Conservation (phyloP, 768 basidiomycete genomes). For the Suillus variegatus region DNA sequence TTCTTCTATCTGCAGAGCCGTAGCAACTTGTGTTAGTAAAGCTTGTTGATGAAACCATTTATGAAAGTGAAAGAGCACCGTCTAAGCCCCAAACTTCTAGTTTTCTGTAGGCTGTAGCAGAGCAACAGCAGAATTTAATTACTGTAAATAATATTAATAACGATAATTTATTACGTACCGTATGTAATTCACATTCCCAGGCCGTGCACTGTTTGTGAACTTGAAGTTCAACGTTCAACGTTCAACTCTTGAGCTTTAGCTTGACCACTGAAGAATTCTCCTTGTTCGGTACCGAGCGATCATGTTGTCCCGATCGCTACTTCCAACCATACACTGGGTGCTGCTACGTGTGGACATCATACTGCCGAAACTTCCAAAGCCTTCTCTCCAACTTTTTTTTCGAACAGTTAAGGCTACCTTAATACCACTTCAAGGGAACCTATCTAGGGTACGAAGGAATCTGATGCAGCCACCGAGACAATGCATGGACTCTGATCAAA, state of each 20-base stretch:
- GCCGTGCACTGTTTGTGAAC: too few species aligned
- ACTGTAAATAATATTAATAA: neutral
- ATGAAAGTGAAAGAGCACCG: neutral
- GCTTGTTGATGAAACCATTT: neutral
- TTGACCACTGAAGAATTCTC: neutral
- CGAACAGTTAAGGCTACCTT: neutral
- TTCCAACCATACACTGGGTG: neutral
- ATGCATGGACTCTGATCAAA: neutral
- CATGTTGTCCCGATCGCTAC: neutral
- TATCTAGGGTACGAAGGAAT: neutral
- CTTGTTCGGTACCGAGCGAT: neutral
- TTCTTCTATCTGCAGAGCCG: neutral
- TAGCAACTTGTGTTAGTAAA: neutral
- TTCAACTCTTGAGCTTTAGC: too few species aligned
- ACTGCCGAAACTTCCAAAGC: neutral
- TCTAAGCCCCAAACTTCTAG: too few species aligned
- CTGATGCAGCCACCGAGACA: neutral
- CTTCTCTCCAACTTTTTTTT: neutral
- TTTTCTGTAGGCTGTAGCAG: too few species aligned
- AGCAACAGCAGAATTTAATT: too few species aligned
- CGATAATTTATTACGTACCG: neutral
- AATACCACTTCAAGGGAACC: neutral
- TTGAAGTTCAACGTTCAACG: too few species aligned
- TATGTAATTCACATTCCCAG: too few species aligned
- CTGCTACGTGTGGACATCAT: neutral